A percentile compares a stretch with the other conserved stretches of the same genome.
phyloP scores from a whole-genome alignment of 2,329 filamentous ascomycete species.

The Exophiala spinifera region DNA sequence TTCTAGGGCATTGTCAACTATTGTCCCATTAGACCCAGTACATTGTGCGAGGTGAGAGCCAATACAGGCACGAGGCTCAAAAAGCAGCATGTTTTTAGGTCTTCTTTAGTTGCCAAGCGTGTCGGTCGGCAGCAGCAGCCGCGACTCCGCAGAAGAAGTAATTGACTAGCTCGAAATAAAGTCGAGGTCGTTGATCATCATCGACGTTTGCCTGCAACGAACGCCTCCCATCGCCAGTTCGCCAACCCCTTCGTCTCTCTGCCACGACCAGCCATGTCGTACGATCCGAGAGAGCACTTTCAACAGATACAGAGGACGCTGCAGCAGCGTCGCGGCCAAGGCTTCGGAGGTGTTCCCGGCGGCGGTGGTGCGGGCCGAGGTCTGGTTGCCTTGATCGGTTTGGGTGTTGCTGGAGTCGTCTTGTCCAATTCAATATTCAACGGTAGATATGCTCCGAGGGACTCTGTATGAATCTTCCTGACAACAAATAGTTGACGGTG shows the following conservation, averaged over 20 bases:
- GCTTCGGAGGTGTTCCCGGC: slow-evolving; percentile 50
- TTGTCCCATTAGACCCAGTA: no score
- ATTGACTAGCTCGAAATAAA: not conserved
- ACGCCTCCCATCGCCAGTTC: not conserved
- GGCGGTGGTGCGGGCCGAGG: slow-evolving; percentile 55
- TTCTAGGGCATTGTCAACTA: no score
- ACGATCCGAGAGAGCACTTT: slow-evolving; percentile 63
- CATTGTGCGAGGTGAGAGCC: no score
- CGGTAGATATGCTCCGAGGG: slow-evolving; percentile 46
- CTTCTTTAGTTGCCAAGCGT: not conserved
- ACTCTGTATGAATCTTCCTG: slow-evolving; percentile 4
- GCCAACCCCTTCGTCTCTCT: slow-evolving; percentile 5
- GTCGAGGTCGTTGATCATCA: not conserved
- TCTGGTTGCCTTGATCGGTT: slow-evolving; percentile 53
- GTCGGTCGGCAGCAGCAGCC: not conserved
- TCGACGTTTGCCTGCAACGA: not conserved
- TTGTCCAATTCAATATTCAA: slow-evolving; percentile 64
- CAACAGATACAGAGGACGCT: slow-evolving; percentile 62
- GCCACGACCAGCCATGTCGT: slow-evolving; percentile 19
- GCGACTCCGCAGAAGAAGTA: not conserved
- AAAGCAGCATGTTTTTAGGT: not conserved
- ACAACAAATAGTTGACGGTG: slow-evolving; percentile 72
- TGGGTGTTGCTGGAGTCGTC: slow-evolving; percentile 44
- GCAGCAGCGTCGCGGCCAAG: slow-evolving; percentile 51
- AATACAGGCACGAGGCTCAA: no score